phyloP scores from a whole-genome alignment of 2,329 filamentous ascomycete genomes.

The Ophiobolus disseminans region DNA sequence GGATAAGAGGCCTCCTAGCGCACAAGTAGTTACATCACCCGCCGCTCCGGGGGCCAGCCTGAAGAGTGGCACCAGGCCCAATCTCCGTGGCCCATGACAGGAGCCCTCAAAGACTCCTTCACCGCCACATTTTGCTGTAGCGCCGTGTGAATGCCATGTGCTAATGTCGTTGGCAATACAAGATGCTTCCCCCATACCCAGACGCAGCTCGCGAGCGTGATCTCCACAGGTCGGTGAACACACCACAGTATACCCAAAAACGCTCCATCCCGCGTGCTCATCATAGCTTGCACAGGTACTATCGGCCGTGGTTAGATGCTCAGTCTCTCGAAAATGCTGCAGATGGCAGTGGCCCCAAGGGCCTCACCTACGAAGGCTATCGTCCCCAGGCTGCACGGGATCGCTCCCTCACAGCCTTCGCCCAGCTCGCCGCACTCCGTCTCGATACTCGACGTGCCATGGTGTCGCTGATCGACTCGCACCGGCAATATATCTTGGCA shows the following conservation, averaged over 20 bases:
- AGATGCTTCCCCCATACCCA: conserved; percentile 25
- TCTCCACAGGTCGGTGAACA: conserved; percentile 31
- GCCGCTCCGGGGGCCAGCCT: no score
- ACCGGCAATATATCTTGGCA: conserved; percentile 48
- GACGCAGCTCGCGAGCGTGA: conserved; percentile 39
- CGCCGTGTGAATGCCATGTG: conserved; percentile 14
- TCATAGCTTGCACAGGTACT: conserved; percentile 32
- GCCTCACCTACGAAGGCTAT: conserved; percentile 35
- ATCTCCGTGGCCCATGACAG: no score
- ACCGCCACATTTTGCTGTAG: conserved; percentile 1
- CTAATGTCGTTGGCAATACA: conserved; percentile 12
- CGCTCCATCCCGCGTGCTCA: conserved; percentile 7
- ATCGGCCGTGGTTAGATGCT: conserved; percentile 47
- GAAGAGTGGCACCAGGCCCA: no score
- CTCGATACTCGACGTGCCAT: conserved; percentile 43
- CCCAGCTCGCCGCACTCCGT: conserved; percentile 45
- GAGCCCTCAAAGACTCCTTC: no score
- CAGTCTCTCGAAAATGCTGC: conserved; percentile 38
- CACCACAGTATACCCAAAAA: neutral
- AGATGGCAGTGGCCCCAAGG: conserved; percentile 30
- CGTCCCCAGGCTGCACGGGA: conserved; percentile 31
- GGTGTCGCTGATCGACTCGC: conserved; percentile 48
- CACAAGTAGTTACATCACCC: no score
- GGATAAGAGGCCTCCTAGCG: no score
- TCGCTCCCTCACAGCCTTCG: conserved; percentile 44